phyloP scores from a whole-genome alignment of 768 basidiomycete species.

The Kwoniella botswanensis region DNA sequence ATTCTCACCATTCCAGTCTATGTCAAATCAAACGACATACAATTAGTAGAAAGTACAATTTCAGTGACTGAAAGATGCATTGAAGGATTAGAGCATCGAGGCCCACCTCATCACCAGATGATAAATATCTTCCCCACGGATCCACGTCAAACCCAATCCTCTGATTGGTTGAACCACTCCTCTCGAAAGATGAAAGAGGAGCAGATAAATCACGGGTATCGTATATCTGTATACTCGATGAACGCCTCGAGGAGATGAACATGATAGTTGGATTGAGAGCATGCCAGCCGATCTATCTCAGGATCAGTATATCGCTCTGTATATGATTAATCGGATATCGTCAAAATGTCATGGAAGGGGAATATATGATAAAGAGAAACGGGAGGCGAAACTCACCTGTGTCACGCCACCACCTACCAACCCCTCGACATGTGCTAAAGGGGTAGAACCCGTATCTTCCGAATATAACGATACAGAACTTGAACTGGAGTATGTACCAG shows the following conservation, averaged over 20 bases:
- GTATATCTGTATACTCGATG: conserved; percentile 72
- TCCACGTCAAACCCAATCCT: conserved; percentile 79
- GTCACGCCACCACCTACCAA: conserved; percentile 58
- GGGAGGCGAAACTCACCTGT: conserved; percentile 42
- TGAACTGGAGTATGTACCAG: conserved; percentile 67
- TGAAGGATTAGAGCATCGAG: conserved; percentile 7
- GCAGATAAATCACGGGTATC: conserved; percentile 70
- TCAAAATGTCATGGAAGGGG: background rate
- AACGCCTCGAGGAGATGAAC: conserved; percentile 77
- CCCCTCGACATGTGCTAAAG: conserved; percentile 70
- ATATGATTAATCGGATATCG: no score
- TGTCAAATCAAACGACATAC: background rate
- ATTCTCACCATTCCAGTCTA: conserved; percentile 69
- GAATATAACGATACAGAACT: conserved; percentile 59
- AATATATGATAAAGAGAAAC: conserved; percentile 64
- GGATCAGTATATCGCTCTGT: conserved; percentile 11
- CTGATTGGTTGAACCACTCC: conserved; percentile 70
- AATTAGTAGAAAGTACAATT: background rate
- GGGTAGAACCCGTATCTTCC: conserved; percentile 65
- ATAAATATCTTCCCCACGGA: conserved; percentile 67
- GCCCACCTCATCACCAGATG: conserved; percentile 71
- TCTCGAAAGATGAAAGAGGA: conserved; percentile 60
- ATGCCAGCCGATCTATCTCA: conserved; percentile 70
- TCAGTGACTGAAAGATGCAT: background rate
- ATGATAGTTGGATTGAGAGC: conserved; percentile 72